Evolutionary conservation across 371 early-diverging fungal species (phyloP).

Genomic region (Cokeromyces recurvatus): DNA sequence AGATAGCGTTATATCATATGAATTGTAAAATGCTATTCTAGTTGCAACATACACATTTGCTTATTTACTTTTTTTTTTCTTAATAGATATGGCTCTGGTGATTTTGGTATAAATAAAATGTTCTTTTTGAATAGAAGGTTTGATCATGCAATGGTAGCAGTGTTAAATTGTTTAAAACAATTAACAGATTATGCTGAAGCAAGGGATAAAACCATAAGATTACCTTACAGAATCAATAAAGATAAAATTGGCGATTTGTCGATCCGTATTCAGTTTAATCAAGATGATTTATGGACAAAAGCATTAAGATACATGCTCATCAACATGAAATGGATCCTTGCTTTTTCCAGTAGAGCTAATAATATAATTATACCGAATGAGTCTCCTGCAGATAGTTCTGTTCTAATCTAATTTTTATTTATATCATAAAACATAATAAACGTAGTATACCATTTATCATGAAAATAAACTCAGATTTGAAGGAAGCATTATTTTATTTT

Average conservation of each 20-base stretch:
- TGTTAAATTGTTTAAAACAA: conserved; percentile 85
- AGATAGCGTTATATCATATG: conserved; percentile 67
- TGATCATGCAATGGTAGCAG: conserved; percentile 87
- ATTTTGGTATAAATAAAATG: conserved; percentile 77
- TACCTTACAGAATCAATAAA: conserved; percentile 87
- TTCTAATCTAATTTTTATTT: no score
- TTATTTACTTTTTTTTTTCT: background rate
- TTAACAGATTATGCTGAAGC: conserved; percentile 76
- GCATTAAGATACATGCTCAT: conserved; percentile 87
- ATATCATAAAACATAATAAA: no score
- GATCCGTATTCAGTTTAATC: conserved; percentile 82
- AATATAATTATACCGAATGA: conserved; percentile 19
- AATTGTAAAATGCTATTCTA: conserved; percentile 57
- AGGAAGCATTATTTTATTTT: background rate
- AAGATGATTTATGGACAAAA: conserved; percentile 88
- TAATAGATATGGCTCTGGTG: conserved; percentile 80
- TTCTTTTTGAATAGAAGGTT: conserved; percentile 80
- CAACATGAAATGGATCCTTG: conserved; percentile 81
- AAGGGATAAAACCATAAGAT: conserved; percentile 65
- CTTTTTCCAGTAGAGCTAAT: conserved; percentile 62
- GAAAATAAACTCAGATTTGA: no score
- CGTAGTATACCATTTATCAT: no score
- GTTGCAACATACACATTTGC: background rate
- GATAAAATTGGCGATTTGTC: conserved; percentile 87
- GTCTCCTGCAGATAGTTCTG: background rate